Percentiles rank a stretch among this genome's conserved stretches.
phyloP scores from a whole-genome alignment of 75 land plant species.

The Isoetes taiwanensis region DNA sequence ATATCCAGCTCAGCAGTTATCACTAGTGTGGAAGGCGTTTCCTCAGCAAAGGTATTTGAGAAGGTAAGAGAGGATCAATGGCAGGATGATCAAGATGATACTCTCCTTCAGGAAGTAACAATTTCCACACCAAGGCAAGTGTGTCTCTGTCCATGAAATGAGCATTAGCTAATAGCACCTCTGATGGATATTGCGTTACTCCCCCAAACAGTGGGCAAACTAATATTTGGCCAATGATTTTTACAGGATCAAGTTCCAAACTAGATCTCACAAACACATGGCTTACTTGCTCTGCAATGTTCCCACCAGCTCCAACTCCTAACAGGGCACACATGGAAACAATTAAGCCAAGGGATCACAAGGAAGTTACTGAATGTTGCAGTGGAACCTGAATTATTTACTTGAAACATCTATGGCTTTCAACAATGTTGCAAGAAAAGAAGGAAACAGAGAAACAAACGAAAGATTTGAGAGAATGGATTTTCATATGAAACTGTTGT shows the following conservation, averaged over 20 bases:
- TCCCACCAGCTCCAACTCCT: conserved; percentile 77
- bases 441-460: no score
- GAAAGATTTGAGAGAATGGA: no score
- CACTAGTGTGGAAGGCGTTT: conserved; percentile 75
- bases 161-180: conserved; percentile 66
- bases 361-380: no score
- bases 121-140: conserved; percentile 69
- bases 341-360: no score
- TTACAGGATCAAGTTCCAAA: conserved; percentile 51
- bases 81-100: conserved; percentile 62
- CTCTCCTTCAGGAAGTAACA: conserved; percentile 57
- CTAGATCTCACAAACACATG: conserved; percentile 46
- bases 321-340: conserved; percentile 71
- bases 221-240: conserved; percentile 67
- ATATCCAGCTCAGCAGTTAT: conserved; percentile 76
- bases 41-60: conserved; percentile 41
- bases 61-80: conserved; percentile 50
- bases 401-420: no score
- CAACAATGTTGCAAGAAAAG: no score
- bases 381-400: no score
- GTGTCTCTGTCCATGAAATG: conserved; percentile 69
- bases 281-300: conserved; percentile 74
- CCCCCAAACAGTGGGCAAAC: conserved; percentile 76
- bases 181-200: conserved; percentile 54
- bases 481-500: no score